These are phyloP conservation scores for Colletotrichum sp. DNA, from an alignment of 2,329 filamentous ascomycete species.

Conservation along the genomic window DNA sequence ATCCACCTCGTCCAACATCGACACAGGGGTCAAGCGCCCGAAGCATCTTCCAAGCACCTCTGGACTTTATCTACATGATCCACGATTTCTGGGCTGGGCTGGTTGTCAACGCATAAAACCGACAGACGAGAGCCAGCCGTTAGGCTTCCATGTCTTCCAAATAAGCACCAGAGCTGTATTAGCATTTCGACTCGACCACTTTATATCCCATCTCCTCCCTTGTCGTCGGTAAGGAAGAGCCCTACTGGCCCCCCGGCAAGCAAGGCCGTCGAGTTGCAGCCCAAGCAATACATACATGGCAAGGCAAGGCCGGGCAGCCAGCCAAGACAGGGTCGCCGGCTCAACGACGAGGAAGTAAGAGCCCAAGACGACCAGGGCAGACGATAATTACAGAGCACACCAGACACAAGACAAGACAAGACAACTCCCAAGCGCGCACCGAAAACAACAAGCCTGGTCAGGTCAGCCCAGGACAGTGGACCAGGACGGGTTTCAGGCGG, in stretches of 20 bases:
- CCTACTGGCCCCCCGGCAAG: not conserved
- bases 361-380: not conserved
- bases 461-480: slow-evolving; percentile 14
- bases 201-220: not conserved
- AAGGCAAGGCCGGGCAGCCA: not conserved
- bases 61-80: not conserved
- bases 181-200: not conserved
- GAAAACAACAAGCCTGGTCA: not conserved
- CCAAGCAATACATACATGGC: not conserved
- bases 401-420: not conserved
- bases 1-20: not conserved
- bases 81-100: not conserved
- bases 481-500: slow-evolving; percentile 17
- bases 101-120: not conserved
- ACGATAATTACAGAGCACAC: not conserved
- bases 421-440: not conserved
- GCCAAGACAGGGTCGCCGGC: not conserved
- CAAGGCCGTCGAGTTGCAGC: not conserved
- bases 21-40: not conserved
- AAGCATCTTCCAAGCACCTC: not conserved
- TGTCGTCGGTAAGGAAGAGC: not conserved
- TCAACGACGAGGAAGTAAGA: not conserved
- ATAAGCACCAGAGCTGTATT: not conserved
- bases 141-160: not conserved
- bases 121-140: not conserved